A percentile compares a stretch with the other conserved stretches of the same genome.
Conservation (phyloP, 257 asterid species). For the Solanum paucissectum region DNA sequence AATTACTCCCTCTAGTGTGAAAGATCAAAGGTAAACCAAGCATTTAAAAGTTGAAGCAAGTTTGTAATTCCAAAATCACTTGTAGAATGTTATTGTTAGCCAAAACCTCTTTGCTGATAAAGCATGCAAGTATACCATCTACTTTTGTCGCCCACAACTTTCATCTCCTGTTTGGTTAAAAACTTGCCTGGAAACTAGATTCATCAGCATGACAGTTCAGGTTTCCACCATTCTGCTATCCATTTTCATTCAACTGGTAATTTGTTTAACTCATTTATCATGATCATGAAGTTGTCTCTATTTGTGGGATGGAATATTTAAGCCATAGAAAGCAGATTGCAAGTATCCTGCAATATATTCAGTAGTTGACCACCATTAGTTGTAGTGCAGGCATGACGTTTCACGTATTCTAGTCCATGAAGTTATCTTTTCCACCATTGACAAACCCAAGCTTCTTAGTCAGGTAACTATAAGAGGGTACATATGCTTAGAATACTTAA, state of each 20-base stretch:
- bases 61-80: background rate
- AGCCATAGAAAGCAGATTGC: background rate
- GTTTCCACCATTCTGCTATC: background rate
- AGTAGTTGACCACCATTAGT: background rate
- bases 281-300: background rate
- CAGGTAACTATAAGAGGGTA: conserved; percentile 41
- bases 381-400: conserved; percentile 56
- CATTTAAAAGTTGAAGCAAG: background rate
- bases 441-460: conserved; percentile 94
- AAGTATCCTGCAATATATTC: background rate
- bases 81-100: background rate
- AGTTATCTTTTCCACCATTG: conserved; percentile 74
- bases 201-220: background rate
- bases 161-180: background rate
- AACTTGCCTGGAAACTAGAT: background rate
- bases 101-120: background rate
- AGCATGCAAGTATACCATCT: background rate
- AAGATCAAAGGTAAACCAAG: background rate
- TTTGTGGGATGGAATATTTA: background rate
- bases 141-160: background rate
- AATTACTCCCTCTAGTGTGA: background rate
- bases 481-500: background rate
- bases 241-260: background rate
- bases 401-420: conserved; percentile 49
- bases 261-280: background rate